Percentiles rank a stretch among this genome's conserved stretches.
Conservation (phyloP, 768 basidiomycete genomes). For the Steccherinum ochraceum region DNA sequence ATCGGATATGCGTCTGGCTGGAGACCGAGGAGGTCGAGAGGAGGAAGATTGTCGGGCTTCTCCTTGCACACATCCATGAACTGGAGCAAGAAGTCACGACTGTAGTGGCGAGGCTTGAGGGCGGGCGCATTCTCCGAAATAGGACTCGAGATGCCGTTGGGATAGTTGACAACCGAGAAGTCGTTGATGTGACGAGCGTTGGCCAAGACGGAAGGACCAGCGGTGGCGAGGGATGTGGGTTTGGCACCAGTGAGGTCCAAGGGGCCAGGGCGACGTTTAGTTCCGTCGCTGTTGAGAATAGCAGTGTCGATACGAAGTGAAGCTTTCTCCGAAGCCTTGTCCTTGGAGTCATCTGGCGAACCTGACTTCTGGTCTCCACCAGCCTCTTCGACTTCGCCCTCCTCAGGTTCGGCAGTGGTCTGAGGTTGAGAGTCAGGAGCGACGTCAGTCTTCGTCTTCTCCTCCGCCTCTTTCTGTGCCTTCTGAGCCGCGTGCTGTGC, state of each 20-base stretch:
- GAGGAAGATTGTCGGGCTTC: conserved; percentile 86
- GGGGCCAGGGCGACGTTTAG: conserved; percentile 60
- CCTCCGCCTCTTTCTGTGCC: conserved; percentile 25
- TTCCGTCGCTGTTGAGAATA: conserved; percentile 32
- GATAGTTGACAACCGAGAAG: conserved; percentile 71
- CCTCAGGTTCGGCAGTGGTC: conserved; percentile 34
- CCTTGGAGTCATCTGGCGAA: conserved; percentile 31
- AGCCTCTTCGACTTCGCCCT: conserved; percentile 39
- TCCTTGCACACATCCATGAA: conserved; percentile 95
- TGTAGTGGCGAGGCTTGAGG: conserved; percentile 41
- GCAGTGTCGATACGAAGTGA: conserved; percentile 62
- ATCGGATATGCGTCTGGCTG: conserved; percentile 60
- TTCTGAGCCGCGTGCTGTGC: conserved; percentile 31
- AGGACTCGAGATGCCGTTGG: conserved; percentile 78
- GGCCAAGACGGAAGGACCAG: conserved; percentile 62
- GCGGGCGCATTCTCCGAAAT: conserved; percentile 56
- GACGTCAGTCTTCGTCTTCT: conserved; percentile 24
- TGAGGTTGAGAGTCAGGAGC: conserved; percentile 22
- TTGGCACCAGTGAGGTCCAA: conserved; percentile 61
- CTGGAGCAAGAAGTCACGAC: conserved; percentile 95
- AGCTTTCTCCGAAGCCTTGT: conserved; percentile 43
- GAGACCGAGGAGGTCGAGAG: conserved; percentile 86
- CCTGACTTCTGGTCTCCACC: conserved; percentile 9
- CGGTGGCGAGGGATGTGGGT: conserved; percentile 32
- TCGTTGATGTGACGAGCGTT: conserved; percentile 85